Evolutionary conservation across 192 early-diverging fungal species (phyloP).

Genomic region (Mortierella antarctica): DNA sequence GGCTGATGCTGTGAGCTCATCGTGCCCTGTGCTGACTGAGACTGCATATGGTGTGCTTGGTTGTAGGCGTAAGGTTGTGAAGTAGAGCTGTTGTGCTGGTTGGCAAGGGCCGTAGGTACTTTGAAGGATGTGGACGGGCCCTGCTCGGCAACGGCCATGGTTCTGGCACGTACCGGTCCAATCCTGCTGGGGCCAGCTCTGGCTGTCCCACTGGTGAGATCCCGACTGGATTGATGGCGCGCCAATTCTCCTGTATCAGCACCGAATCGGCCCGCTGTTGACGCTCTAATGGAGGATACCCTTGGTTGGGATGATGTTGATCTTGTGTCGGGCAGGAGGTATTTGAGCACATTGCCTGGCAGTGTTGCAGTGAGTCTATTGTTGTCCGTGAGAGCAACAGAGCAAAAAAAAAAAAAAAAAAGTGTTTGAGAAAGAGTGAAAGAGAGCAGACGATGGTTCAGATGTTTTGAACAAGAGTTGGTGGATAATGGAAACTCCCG

Average conservation of each 20-base stretch:
- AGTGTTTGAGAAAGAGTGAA: not conserved
- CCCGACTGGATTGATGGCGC: slow-evolving; percentile 28
- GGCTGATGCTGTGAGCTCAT: slow-evolving; percentile 3
- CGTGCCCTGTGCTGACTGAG: not conserved
- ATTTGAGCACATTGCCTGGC: slow-evolving; percentile 41
- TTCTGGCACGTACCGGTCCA: slow-evolving; percentile 44
- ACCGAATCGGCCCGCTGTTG: not conserved
- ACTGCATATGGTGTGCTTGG: slow-evolving; percentile 3
- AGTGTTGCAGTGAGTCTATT: slow-evolving; percentile 31
- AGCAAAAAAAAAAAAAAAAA: not conserved
- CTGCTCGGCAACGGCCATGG: slow-evolving; percentile 20
- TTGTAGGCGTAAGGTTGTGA: slow-evolving; percentile 28
- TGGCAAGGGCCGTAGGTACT: not conserved
- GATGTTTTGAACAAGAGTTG: not conserved
- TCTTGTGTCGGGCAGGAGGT: slow-evolving; percentile 38
- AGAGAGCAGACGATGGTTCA: not conserved
- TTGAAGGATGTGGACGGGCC: slow-evolving; percentile 21
- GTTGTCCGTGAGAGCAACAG: not conserved
- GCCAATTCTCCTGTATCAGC: slow-evolving; percentile 20
- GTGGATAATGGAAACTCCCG: no score
- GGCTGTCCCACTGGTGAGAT: slow-evolving; percentile 12
- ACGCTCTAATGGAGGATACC: not conserved
- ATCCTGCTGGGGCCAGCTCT: slow-evolving; percentile 35
- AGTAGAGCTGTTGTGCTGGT: slow-evolving; percentile 2
- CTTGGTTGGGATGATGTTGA: slow-evolving; percentile 12